These are phyloP conservation scores for Terana coerulea DNA, from an alignment of 768 basidiomycete genomes.

Conservation along the genomic window DNA sequence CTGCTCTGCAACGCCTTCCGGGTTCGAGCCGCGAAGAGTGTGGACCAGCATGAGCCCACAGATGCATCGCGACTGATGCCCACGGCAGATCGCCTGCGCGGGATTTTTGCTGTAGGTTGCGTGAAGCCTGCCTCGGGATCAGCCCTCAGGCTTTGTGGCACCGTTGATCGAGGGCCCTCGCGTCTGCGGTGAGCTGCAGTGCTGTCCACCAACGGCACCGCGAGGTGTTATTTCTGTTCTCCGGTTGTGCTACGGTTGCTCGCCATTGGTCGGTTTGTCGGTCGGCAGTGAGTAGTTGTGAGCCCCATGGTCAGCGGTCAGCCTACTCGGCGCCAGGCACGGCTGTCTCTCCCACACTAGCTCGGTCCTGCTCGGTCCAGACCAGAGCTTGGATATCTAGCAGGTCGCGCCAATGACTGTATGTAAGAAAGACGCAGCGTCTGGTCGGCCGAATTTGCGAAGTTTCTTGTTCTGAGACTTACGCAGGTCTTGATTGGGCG, in stretches of 20 bases:
- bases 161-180: too few relatives aligned
- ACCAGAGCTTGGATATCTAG: background rate
- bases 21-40: background rate
- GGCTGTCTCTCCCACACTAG: background rate
- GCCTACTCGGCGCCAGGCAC: conserved; percentile 1
- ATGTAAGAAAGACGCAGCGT: background rate
- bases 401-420: background rate
- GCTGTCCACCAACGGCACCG: too few relatives aligned
- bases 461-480: background rate
- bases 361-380: background rate
- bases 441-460: background rate
- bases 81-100: conserved; percentile 4
- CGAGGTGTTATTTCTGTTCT: too few relatives aligned
- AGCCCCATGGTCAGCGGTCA: too few relatives aligned
- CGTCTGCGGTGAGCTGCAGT: too few relatives aligned
- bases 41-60: conserved; percentile 6
- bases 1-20: background rate
- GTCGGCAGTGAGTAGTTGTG: too few relatives aligned
- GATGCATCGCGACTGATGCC: conserved; percentile 4
- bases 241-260: too few relatives aligned
- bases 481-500: conserved; percentile 3
- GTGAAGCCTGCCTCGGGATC: background rate
- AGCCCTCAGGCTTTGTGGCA: background rate
- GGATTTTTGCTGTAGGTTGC: conserved; percentile 14
- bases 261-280: too few relatives aligned